Conservation (phyloP, 1,284 basidiomycete genomes). For the Trichosporon coremiiforme region DNA sequence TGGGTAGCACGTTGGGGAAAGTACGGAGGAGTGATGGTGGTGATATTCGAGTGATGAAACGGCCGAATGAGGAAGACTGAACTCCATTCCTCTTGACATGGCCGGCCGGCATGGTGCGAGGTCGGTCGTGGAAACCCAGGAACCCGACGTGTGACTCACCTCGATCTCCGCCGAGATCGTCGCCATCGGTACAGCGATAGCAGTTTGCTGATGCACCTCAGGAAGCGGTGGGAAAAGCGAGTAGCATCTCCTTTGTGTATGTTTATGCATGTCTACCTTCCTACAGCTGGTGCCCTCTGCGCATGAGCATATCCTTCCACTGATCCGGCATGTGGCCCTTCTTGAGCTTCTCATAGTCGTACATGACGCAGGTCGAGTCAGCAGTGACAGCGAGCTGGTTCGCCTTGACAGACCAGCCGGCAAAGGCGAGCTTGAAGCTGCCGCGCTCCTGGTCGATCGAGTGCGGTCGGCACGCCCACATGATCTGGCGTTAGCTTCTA, state of each 20-base stretch:
- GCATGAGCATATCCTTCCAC: conserved; percentile 36
- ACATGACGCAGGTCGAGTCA: conserved; percentile 48
- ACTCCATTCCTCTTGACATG: too few relatives aligned
- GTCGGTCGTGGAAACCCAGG: too few relatives aligned
- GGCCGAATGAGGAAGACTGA: too few relatives aligned
- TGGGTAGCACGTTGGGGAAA: too few relatives aligned
- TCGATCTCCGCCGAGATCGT: too few relatives aligned
- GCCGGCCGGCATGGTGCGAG: too few relatives aligned
- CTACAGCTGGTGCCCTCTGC: conserved; percentile 6
- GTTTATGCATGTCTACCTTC: neutral
- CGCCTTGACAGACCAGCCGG: conserved; percentile 48
- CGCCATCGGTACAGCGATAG: too few relatives aligned
- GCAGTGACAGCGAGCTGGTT: conserved; percentile 44
- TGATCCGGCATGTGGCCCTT: conserved; percentile 49
- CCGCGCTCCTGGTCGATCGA: conserved; percentile 42
- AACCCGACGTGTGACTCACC: too few relatives aligned
- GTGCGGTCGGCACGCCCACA: conserved; percentile 44
- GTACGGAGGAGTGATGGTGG: too few relatives aligned
- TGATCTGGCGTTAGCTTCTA: conserved; percentile 37
- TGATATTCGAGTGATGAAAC: too few relatives aligned
- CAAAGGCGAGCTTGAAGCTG: conserved; percentile 42
- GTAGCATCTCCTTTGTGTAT: neutral
- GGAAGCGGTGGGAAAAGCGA: too few relatives aligned
- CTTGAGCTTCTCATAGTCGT: conserved; percentile 48
- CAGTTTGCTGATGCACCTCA: too few relatives aligned